phyloP scores from a whole-genome alignment of 1,284 basidiomycete species.

The Anthracocystis walkeri region DNA sequence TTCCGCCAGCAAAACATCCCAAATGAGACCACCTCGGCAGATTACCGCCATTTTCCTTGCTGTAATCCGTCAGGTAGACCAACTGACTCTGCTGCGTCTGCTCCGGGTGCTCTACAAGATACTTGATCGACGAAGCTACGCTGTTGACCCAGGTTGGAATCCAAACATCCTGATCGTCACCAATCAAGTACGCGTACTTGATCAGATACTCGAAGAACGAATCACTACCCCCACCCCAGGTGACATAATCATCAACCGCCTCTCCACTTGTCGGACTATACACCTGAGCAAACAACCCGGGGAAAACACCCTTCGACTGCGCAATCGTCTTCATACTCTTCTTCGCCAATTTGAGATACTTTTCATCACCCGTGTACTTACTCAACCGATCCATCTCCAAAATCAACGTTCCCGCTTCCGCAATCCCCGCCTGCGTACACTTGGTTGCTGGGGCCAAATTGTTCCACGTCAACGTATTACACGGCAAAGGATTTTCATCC shows the following conservation, averaged over 20 bases:
- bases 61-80: slow-evolving; percentile 56
- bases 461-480: slow-evolving; percentile 60
- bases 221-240: slow-evolving; percentile 64
- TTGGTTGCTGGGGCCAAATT: slow-evolving; percentile 20
- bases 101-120: slow-evolving; percentile 51
- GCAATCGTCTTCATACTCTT: slow-evolving; percentile 56
- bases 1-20: slow-evolving; percentile 60
- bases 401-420: slow-evolving; percentile 58
- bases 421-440: slow-evolving; percentile 45
- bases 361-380: slow-evolving; percentile 54
- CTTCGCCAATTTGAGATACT: slow-evolving; percentile 49
- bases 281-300: slow-evolving; percentile 50
- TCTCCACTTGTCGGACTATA: slow-evolving; percentile 20
- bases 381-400: slow-evolving; percentile 59
- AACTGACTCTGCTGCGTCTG: slow-evolving; percentile 36
- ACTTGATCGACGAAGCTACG: slow-evolving; percentile 47
- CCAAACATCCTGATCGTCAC: slow-evolving; percentile 40
- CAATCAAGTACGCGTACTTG: slow-evolving; percentile 59
- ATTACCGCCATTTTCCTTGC: slow-evolving; percentile 32
- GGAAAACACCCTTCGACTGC: slow-evolving; percentile 40
- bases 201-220: slow-evolving; percentile 63
- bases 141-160: slow-evolving; percentile 56
- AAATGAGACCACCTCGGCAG: slow-evolving; percentile 57
- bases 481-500: slow-evolving; percentile 55
- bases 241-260: slow-evolving; percentile 51